A percentile compares a stretch with the other conserved stretches of the same genome.
These are phyloP conservation scores for Tricladium varicosporioides DNA, from an alignment of 2,329 filamentous ascomycete species.

Conservation along the genomic window DNA sequence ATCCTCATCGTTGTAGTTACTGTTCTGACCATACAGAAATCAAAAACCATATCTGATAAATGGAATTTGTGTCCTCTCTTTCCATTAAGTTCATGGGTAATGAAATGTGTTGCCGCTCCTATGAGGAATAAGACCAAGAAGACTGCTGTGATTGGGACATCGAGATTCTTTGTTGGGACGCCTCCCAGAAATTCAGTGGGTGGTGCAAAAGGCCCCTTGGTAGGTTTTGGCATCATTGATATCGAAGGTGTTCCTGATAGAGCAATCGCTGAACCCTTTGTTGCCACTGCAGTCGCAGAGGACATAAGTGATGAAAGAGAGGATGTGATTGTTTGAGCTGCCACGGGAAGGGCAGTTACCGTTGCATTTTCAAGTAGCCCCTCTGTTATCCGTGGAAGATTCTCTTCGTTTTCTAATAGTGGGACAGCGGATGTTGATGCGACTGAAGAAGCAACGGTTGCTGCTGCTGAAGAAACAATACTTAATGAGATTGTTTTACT, in stretches of 20 bases:
- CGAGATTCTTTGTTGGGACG: conserved; percentile 51
- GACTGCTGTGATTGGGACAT: conserved; percentile 62
- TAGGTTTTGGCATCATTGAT: neutral
- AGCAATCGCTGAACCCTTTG: neutral
- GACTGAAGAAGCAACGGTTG: neutral
- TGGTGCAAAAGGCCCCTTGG: conserved; percentile 9
- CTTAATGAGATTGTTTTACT: neutral
- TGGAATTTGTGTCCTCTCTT: conserved; percentile 56
- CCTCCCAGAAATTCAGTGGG: conserved; percentile 48
- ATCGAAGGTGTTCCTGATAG: neutral
- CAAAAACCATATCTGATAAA: conserved; percentile 56
- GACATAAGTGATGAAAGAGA: neutral
- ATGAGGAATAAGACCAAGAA: conserved; percentile 59
- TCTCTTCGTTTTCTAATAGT: neutral
- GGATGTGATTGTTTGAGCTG: neutral
- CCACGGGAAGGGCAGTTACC: neutral
- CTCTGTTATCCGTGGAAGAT: neutral
- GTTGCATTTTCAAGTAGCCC: neutral
- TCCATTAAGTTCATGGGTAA: conserved; percentile 51
- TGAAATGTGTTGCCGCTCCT: conserved; percentile 60
- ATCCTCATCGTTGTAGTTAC: conserved; percentile 47
- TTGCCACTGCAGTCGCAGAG: neutral
- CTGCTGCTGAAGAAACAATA: neutral
- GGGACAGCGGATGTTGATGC: neutral
- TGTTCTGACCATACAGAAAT: conserved; percentile 55